Evolutionary conservation across 495 filamentous ascomycete genomes (phyloP).

Genomic region (Podospora sp.): DNA sequence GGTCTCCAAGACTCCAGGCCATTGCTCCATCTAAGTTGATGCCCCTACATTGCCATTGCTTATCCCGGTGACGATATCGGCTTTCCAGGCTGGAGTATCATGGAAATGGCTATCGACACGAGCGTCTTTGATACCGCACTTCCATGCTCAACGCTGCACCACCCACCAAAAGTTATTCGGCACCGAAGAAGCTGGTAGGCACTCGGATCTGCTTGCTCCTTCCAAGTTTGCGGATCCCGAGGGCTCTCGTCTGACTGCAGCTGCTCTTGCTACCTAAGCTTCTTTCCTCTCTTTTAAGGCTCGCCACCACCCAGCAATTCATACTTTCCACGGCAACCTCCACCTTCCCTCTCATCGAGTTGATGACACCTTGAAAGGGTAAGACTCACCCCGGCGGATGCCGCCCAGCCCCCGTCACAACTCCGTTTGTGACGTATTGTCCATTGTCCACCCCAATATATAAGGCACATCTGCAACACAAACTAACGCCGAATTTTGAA

Average conservation of each 20-base stretch:
- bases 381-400: not conserved
- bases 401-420: no score
- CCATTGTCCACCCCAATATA: no score
- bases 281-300: not conserved
- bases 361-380: not conserved
- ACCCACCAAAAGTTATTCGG: not conserved
- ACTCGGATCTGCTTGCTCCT: not conserved
- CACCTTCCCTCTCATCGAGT: not conserved
- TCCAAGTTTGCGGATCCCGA: not conserved
- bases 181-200: not conserved
- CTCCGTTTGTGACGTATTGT: no score
- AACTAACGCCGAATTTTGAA: no score
- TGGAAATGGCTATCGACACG: not conserved
- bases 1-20: not conserved
- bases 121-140: not conserved
- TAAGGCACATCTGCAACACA: no score
- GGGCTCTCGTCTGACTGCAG: not conserved
- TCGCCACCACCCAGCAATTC: not conserved
- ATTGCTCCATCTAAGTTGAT: not conserved
- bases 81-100: not conserved
- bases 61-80: not conserved
- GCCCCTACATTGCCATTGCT: not conserved
- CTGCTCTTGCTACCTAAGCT: not conserved
- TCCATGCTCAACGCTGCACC: not conserved
- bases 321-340: not conserved